phyloP scores from a whole-genome alignment of 495 filamentous ascomycete species.

The Neurospora sp. region DNA sequence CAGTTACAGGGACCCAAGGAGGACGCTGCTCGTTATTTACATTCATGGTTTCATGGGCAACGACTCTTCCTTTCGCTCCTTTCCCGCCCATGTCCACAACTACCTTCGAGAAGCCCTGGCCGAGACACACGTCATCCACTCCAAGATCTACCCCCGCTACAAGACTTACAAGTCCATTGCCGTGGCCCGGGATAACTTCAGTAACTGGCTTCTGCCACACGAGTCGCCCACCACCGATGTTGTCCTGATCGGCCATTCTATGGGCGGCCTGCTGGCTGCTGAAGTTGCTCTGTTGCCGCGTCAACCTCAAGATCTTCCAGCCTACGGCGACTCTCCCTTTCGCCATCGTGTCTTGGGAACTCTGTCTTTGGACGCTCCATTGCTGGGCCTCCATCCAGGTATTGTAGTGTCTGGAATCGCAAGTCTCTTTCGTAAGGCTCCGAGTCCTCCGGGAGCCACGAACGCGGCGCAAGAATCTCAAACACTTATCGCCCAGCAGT shows the following conservation, averaged over 20 bases:
- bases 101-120: conserved; percentile 55
- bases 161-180: conserved; percentile 68
- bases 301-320: conserved; percentile 3
- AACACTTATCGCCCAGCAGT: neutral
- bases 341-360: conserved; percentile 75
- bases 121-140: conserved; percentile 71
- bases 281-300: conserved; percentile 61
- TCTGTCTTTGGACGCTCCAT: conserved; percentile 78
- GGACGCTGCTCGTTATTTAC: conserved; percentile 70
- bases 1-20: conserved; percentile 18
- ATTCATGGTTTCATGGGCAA: conserved; percentile 93
- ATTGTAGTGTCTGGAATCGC: conserved; percentile 70
- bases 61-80: conserved; percentile 77
- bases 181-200: conserved; percentile 71
- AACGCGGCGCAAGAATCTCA: conserved; percentile 4
- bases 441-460: conserved; percentile 24
- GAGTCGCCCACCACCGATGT: conserved; percentile 67
- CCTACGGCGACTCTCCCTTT: conserved; percentile 25
- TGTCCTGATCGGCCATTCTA: conserved; percentile 77
- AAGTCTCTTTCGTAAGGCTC: conserved; percentile 59
- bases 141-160: conserved; percentile 88
- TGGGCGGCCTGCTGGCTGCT: conserved; percentile 77
- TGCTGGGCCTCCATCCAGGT: conserved; percentile 82
- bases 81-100: conserved; percentile 80
- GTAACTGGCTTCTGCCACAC: conserved; percentile 71